Conservation (phyloP, 2,329 filamentous ascomycete species). For the Cercospora sp. region DNA sequence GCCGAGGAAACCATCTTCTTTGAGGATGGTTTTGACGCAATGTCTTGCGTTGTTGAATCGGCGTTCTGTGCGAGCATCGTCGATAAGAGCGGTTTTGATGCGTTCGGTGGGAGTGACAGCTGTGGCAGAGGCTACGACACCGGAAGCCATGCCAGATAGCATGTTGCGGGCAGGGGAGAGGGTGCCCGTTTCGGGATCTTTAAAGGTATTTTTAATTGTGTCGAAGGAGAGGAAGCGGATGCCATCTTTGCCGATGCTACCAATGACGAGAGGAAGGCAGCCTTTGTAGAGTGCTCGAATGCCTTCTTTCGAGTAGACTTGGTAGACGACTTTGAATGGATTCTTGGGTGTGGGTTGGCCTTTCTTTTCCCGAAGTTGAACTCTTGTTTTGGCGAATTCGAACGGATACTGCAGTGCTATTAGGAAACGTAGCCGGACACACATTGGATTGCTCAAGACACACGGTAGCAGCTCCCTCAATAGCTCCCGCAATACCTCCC, state of each 20-base stretch:
- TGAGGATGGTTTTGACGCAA: constrained; percentile 52
- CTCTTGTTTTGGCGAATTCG: constrained; percentile 67
- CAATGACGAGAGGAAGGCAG: constrained; percentile 60
- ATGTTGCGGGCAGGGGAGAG: constrained; percentile 59
- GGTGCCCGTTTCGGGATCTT: constrained; percentile 56
- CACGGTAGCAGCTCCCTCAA: constrained; percentile 39
- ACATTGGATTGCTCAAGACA: background rate
- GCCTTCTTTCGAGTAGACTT: constrained; percentile 59
- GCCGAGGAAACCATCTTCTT: constrained; percentile 55
- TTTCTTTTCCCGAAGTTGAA: constrained; percentile 55
- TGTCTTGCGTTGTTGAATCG: constrained; percentile 55
- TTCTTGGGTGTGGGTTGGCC: constrained; percentile 53
- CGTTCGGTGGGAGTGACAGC: constrained; percentile 68
- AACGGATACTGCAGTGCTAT: constrained; percentile 54
- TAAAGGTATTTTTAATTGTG: constrained; percentile 60
- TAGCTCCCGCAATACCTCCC: constrained; percentile 40
- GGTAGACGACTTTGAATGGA: constrained; percentile 57
- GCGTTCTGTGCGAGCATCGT: constrained; percentile 55
- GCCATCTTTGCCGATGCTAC: constrained; percentile 64
- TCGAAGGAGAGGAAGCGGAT: constrained; percentile 68
- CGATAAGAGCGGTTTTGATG: constrained; percentile 67
- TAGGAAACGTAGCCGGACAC: background rate
- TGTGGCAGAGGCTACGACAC: constrained; percentile 61
- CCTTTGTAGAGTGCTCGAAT: constrained; percentile 62
- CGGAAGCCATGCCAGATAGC: constrained; percentile 64